phyloP scores from a whole-genome alignment of 495 filamentous ascomycete genomes.

The Penicillium macrosclerotiorum region DNA sequence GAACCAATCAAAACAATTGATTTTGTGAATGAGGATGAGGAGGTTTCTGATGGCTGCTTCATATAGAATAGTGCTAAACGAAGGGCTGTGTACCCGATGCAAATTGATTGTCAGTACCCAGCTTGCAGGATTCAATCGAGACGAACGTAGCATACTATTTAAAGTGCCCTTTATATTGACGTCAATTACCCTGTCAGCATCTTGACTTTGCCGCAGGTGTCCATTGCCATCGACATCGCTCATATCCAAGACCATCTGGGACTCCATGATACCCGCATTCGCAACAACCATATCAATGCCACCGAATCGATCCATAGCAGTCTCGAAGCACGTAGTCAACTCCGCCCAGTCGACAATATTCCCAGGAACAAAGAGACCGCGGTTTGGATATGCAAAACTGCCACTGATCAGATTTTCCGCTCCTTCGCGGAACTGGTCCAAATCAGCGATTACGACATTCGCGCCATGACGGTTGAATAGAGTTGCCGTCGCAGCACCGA shows the following conservation, averaged over 20 bases:
- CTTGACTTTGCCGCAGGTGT: conserved; percentile 16
- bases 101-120: neutral
- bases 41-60: neutral
- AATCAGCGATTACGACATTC: conserved; percentile 32
- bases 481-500: conserved; percentile 33
- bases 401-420: conserved; percentile 16
- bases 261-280: conserved; percentile 64
- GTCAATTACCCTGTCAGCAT: conserved; percentile 28
- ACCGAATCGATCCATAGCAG: conserved; percentile 48
- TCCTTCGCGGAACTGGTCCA: conserved; percentile 6
- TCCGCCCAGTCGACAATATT: conserved; percentile 27
- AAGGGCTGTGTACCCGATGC: conserved; percentile 13
- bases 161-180: conserved; percentile 36
- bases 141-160: conserved; percentile 35
- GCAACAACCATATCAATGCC: conserved; percentile 62
- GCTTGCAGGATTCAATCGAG: too few species aligned
- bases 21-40: neutral
- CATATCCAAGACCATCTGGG: conserved; percentile 14
- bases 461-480: conserved; percentile 25
- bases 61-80: conserved; percentile 20
- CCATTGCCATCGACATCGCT: conserved; percentile 18
- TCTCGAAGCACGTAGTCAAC: conserved; percentile 51
- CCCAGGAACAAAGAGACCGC: conserved; percentile 19
- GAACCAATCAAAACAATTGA: conserved; percentile 28
- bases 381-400: conserved; percentile 12